Conservation (phyloP, 306 rosid genomes). For the Nissolia schottii region DNA sequence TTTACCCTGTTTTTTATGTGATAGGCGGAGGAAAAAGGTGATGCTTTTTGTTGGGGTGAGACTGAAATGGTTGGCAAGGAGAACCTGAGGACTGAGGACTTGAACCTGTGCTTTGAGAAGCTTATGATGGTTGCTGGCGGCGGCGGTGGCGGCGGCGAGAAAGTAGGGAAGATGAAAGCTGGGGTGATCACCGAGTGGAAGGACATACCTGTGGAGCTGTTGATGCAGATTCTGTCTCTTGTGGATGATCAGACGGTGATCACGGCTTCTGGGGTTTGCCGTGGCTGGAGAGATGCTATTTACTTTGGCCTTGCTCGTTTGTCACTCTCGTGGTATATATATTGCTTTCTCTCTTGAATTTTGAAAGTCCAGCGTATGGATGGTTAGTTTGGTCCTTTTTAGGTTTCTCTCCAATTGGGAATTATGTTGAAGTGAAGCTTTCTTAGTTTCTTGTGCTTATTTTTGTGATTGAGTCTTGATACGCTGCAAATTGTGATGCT, state of each 20-base stretch:
- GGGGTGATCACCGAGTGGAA: conserved; percentile 69
- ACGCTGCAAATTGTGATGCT: not conserved
- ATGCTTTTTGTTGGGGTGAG: conserved; percentile 2
- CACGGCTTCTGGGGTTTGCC: conserved; percentile 76
- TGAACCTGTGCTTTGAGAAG: conserved; percentile 77
- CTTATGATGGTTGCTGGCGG: conserved; percentile 61
- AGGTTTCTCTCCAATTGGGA: not conserved
- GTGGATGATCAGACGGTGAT: conserved; percentile 74
- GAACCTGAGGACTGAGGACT: conserved; percentile 52
- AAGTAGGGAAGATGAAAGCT: conserved; percentile 52
- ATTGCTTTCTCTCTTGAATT: not conserved
- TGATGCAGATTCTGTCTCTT: conserved; percentile 71
- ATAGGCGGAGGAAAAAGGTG: conserved; percentile 10
- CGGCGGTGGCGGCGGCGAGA: conserved; percentile 33
- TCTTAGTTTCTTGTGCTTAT: not conserved
- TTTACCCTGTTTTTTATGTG: not conserved
- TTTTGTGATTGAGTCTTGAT: conserved; percentile 8
- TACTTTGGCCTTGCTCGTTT: conserved; percentile 69
- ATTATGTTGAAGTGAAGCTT: not conserved
- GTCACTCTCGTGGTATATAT: conserved; percentile 78
- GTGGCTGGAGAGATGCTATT: conserved; percentile 96
- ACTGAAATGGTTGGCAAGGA: conserved; percentile 62
- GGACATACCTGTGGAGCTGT: conserved; percentile 93
- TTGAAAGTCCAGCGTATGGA: not conserved
- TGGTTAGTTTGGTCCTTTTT: not conserved